Evolutionary conservation across 495 filamentous ascomycete genomes (phyloP).

Genomic region (Pyrenula aspistea): DNA sequence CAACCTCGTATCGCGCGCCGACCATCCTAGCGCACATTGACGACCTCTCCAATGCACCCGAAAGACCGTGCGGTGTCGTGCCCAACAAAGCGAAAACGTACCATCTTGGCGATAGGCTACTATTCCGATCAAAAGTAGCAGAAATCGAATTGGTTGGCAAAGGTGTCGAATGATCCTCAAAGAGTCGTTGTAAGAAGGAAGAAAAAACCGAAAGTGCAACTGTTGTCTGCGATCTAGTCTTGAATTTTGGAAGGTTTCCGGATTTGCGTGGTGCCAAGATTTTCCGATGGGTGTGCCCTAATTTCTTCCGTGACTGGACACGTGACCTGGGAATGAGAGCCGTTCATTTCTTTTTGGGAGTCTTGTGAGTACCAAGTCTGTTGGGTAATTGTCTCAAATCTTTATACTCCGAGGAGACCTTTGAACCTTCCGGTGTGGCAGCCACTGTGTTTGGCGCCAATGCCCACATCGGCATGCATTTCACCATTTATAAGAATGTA

Average conservation of each 20-base stretch:
- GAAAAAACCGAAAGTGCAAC: not conserved
- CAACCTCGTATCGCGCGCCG: not conserved
- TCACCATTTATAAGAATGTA: no score
- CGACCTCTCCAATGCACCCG: not conserved
- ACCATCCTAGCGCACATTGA: constrained; percentile 1
- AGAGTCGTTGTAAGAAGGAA: constrained; percentile 26
- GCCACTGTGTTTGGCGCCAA: no score
- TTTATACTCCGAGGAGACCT: no score
- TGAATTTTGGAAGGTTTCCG: not conserved
- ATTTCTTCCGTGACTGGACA: not conserved
- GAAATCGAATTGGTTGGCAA: constrained; percentile 14
- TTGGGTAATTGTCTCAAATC: no score
- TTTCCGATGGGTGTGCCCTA: not conserved
- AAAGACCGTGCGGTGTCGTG: not conserved
- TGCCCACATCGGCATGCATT: no score
- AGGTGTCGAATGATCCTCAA: constrained; percentile 53
- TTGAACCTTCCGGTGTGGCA: no score
- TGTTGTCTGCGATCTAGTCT: not conserved
- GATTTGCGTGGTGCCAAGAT: not conserved
- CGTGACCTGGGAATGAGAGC: no score
- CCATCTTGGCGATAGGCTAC: constrained; percentile 20
- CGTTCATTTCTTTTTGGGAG: no score
- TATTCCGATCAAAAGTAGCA: not conserved
- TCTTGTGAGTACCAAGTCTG: no score
- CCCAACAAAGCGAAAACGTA: constrained; percentile 7